Evolutionary conservation across 495 filamentous ascomycete species (phyloP), one percentile per base, ranked within the genome.

Genomic region (Penicillium ochrochloron): DNA sequence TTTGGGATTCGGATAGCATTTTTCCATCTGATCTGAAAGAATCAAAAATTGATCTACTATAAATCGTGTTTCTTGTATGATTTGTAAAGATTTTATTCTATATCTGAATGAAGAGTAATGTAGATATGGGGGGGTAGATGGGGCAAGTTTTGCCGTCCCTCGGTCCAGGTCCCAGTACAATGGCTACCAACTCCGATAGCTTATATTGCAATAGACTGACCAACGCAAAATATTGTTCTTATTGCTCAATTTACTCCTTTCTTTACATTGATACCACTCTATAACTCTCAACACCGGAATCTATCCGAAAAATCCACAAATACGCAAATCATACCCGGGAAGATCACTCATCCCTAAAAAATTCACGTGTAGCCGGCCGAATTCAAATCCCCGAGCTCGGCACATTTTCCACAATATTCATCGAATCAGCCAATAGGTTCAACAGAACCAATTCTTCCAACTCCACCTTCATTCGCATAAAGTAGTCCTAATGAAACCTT

Each of bases 1-100:
- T 69, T 42, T 62, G 44, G 57, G 64, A 57, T 56, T 59, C 14
- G 46, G 31, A 52, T 52, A 52, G 42, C 59, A 50, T 37, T 25
- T 59, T 39, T 34, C 19, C 19, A 52, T 44, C 11, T 58, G 34
- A 50, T 51, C 54, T 27, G 29, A 57, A 56, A 37, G n/a, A 15
- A 56, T 19, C 51, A 54, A 54, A 54, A 54, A n/a, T 54, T 54
- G 53, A 54, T 54, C 9, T 54, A 33, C 15, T 33, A 25, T 52
- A n/a, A 44, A 9, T 12, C 14, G 2, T 14, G 35, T 37, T 8
- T 6, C 42, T 44, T 25, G 44, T 48, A 48, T 9, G 21, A 48
- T 25, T 10, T 21, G 19, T 48, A 48, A 12, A 17, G 14, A 15
- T 41, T 41, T 41, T 27, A 27, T 27, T 4, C 4, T 27, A 27